Base-by-base conservation (phyloP, 2,329 filamentous ascomycete species). In the Colletotrichum navitas region DNA sequence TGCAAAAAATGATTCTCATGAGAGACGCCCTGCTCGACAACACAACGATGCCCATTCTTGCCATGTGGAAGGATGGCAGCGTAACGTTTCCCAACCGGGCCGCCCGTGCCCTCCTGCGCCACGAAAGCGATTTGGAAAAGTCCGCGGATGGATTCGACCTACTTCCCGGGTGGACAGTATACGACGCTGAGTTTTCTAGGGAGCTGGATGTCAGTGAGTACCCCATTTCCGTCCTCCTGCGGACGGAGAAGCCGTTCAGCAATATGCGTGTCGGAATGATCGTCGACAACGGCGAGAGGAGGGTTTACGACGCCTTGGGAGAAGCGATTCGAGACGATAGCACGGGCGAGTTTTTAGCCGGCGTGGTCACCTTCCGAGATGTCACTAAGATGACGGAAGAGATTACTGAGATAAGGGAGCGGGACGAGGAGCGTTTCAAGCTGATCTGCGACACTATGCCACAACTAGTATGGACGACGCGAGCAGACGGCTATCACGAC, bases 61-160 rank as follows among this genome's bases (percentile, higher is more conserved):
- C 92, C 32, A 93, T 94, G 90, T 95, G 93, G 93, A 92, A 91
- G 77, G 93, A 95, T 74, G 89, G 92, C 64, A 92, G 89, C 59
- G 90, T 94, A 58, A 90, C 89, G 0, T 90, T 94, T 54, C 91
- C 92, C 5, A 95, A 95, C 76, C 88, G 87, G 75, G 91, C 92
- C 5, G 88, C 88, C 16, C 83, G 87, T 16, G 79, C 81, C 5
- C 79, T 91, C n/a, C 85, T 90, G 71, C 77, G 82, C 32, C 79
- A 81, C 12, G 79, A 83, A 18, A 79, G 81, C 4, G 82, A 84
- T 45, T 76, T 83, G 2, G 81, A 83, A 8, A 78, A 79, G 0
- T 79, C 80, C 2, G 78, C 79, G 3, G 84, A 88, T 47, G 87
- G 86, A 0, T 83, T 84, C 64, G 86, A 92, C 63, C 84, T 93